Evolutionary conservation across 2,329 filamentous ascomycete genomes (phyloP).

Genomic region (Aureobasidium uvarum): DNA sequence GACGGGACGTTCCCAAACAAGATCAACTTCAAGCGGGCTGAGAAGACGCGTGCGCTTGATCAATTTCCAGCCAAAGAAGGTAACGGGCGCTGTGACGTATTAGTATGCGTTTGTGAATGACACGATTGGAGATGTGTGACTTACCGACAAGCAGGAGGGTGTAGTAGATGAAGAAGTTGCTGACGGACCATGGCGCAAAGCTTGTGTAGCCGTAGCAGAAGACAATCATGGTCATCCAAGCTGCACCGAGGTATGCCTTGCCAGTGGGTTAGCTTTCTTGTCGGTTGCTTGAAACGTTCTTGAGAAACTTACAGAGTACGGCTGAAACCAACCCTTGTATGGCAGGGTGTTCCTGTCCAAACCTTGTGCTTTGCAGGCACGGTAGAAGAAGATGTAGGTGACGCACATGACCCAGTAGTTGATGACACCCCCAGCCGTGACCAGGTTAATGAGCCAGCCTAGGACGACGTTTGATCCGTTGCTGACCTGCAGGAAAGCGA

Average conservation of each 20-base stretch:
- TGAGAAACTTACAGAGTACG: conserved; percentile 56
- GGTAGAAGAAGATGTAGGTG: conserved; percentile 61
- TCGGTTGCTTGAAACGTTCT: conserved; percentile 41
- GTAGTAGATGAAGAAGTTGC: conserved; percentile 52
- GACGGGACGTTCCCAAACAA: conserved; percentile 59
- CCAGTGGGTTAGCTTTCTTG: conserved; percentile 41
- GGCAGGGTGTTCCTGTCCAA: conserved; percentile 55
- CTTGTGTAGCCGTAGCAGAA: conserved; percentile 57
- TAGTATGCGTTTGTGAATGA: too few species aligned
- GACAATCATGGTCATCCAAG: conserved; percentile 40
- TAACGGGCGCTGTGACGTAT: conserved; percentile 41
- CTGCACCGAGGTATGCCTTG: conserved; percentile 57
- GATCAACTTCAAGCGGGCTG: conserved; percentile 55
- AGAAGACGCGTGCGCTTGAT: conserved; percentile 59
- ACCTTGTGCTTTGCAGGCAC: conserved; percentile 52
- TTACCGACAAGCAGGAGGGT: conserved; percentile 47
- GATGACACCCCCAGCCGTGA: conserved; percentile 58
- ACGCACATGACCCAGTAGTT: conserved; percentile 61
- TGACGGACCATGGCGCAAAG: conserved; percentile 49
- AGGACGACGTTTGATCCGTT: conserved; percentile 32
- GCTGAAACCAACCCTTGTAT: conserved; percentile 57
- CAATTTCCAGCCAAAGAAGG: conserved; percentile 63
- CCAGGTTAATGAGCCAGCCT: conserved; percentile 49
- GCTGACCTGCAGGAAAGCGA: conserved; percentile 35
- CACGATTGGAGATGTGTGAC: too few species aligned